Conservation (phyloP, 768 basidiomycete species). For the Serendipita vermifera region DNA sequence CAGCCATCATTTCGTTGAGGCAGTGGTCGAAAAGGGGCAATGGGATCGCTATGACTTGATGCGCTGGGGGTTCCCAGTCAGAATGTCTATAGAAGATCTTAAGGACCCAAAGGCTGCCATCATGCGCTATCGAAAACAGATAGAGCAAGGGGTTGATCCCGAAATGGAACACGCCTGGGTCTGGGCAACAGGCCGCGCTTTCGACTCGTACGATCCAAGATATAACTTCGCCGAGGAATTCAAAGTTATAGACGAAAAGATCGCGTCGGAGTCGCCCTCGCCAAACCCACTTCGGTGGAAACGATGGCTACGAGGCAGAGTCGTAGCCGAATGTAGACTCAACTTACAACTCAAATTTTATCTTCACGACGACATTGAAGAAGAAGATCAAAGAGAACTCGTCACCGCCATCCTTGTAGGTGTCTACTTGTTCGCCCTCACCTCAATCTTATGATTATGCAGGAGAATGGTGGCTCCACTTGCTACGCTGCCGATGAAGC, state of each 20-base stretch:
- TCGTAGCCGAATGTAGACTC: background rate
- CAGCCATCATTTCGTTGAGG: background rate
- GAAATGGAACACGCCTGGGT: background rate
- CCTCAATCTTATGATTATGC: background rate
- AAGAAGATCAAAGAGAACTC: background rate
- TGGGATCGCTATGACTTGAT: background rate
- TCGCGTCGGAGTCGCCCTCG: background rate
- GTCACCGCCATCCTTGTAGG: background rate
- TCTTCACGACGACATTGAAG: background rate
- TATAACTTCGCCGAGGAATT: conserved; percentile 3
- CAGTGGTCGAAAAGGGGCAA: background rate
- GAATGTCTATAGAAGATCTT: background rate
- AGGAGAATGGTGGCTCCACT: background rate
- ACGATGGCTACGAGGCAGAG: background rate
- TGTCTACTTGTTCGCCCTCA: background rate
- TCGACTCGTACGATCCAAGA: background rate
- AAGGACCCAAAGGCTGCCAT: background rate
- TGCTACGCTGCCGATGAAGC: background rate
- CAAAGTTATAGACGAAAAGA: background rate
- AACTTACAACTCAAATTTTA: background rate
- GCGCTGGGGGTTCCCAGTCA: background rate
- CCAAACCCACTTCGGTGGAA: too few relatives aligned
- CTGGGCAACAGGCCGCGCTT: background rate
- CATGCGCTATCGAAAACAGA: background rate
- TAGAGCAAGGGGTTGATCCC: background rate